phyloP scores from a whole-genome alignment of 2,329 filamentous ascomycete genomes.

The Colletotrichum chrysophilum region DNA sequence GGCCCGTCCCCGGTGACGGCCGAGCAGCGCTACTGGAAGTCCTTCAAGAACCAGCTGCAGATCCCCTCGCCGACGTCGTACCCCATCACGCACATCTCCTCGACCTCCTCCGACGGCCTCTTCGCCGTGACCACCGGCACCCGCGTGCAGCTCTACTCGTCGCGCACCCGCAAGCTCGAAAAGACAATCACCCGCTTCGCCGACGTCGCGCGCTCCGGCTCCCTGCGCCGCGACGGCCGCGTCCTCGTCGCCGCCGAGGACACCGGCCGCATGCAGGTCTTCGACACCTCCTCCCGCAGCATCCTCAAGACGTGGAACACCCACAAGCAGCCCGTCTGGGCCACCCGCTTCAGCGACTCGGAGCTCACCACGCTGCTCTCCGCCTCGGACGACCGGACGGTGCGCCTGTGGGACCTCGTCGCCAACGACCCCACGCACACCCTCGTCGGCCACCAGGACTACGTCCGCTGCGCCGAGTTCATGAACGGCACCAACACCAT shows the following conservation, averaged over 20 bases:
- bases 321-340: slow-evolving; percentile 94
- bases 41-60: slow-evolving; percentile 89
- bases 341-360: slow-evolving; percentile 88
- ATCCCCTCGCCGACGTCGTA: slow-evolving; percentile 90
- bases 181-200: slow-evolving; percentile 96
- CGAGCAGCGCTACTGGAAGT: slow-evolving; percentile 95
- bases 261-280: slow-evolving; percentile 90
- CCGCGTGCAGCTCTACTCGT: slow-evolving; percentile 91
- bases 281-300: slow-evolving; percentile 85
- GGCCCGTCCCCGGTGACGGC: slow-evolving; percentile 84
- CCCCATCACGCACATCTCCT: slow-evolving; percentile 87
- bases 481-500: slow-evolving; percentile 76
- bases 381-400: slow-evolving; percentile 89
- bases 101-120: slow-evolving; percentile 66
- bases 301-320: slow-evolving; percentile 95
- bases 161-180: slow-evolving; percentile 86
- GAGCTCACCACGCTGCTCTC: slow-evolving; percentile 87
- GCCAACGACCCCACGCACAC: slow-evolving; percentile 76
- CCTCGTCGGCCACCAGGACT: slow-evolving; percentile 89
- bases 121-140: slow-evolving; percentile 96
- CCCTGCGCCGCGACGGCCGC: slow-evolving; percentile 86
- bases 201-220: slow-evolving; percentile 87
- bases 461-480: slow-evolving; percentile 86
- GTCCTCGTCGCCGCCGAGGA: slow-evolving; percentile 93
- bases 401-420: slow-evolving; percentile 92